Percentiles rank a stretch among this genome's conserved stretches.
Evolutionary conservation across 805 yeast species (phyloP).

Genomic region (Kodamaea fukazawae): DNA sequence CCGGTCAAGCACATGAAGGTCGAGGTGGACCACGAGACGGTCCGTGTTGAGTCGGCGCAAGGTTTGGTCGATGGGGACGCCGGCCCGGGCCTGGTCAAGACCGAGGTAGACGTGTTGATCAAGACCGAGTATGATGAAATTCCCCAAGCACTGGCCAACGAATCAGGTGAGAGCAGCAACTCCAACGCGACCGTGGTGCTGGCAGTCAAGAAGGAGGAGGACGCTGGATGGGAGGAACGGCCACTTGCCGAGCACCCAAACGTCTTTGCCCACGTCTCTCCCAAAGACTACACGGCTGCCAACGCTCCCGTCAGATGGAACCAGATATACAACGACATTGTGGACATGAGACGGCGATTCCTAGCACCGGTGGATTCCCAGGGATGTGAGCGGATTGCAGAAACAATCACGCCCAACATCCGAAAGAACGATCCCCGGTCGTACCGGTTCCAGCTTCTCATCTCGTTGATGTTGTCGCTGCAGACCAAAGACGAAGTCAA

Average conservation of each 20-base stretch:
- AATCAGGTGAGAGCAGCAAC: too few relatives aligned
- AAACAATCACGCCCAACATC: conserved; percentile 37
- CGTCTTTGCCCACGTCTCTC: conserved; percentile 1
- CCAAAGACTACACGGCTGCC: conserved; percentile 4
- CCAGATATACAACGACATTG: conserved; percentile 56
- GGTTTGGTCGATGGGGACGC: too few relatives aligned
- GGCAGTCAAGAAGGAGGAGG: background rate
- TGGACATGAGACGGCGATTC: conserved; percentile 61
- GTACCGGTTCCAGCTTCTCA: conserved; percentile 68
- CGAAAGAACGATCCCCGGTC: conserved; percentile 31
- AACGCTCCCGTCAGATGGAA: conserved; percentile 46
- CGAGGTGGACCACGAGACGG: conserved; percentile 1
- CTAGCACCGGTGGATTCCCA: conserved; percentile 85
- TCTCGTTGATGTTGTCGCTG: conserved; percentile 82
- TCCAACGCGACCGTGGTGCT: too few relatives aligned
- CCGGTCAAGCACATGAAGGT: background rate
- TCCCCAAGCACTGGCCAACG: too few relatives aligned
- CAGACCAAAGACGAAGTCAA: conserved; percentile 92
- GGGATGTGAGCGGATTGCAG: conserved; percentile 72
- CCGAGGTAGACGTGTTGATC: background rate
- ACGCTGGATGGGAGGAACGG: background rate
- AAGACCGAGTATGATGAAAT: too few relatives aligned
- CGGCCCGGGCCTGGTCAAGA: background rate
- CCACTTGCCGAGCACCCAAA: conserved; percentile 1
- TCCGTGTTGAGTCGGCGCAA: too few relatives aligned